Conservation (phyloP, 768 basidiomycete genomes). For the Lactarius indigo region DNA sequence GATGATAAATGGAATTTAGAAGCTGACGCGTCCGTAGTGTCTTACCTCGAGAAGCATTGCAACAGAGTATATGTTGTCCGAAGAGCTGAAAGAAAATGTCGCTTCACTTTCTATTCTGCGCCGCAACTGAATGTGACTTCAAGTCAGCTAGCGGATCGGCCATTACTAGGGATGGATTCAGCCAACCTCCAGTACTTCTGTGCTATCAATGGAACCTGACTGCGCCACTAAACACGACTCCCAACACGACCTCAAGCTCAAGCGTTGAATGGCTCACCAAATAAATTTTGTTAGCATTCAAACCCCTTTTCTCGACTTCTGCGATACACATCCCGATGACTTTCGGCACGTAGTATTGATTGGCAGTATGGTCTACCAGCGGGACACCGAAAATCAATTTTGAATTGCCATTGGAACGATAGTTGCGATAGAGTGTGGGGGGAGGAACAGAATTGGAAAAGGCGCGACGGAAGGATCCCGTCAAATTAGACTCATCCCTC, state of each 20-base stretch:
- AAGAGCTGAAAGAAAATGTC: slow-evolving; percentile 65
- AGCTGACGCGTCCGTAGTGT: slow-evolving; percentile 6
- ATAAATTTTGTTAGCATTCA: slow-evolving; percentile 79
- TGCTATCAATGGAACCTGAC: slow-evolving; percentile 76
- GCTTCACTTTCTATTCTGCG: slow-evolving; percentile 85
- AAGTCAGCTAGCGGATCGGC: neutral
- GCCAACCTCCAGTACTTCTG: slow-evolving; percentile 73
- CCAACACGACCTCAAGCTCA: neutral
- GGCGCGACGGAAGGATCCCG: slow-evolving; percentile 54
- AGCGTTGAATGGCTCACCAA: slow-evolving; percentile 43
- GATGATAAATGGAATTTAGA: neutral
- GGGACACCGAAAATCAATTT: slow-evolving; percentile 89
- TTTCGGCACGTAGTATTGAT: slow-evolving; percentile 73
- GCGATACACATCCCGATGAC: slow-evolving; percentile 76
- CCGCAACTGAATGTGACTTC: slow-evolving; percentile 51
- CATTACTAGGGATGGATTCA: neutral
- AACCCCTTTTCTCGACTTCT: slow-evolving; percentile 77
- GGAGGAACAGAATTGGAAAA: slow-evolving; percentile 64
- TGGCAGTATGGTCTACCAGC: slow-evolving; percentile 82
- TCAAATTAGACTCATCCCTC: slow-evolving; percentile 59
- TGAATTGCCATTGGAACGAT: slow-evolving; percentile 75
- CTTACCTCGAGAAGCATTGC: slow-evolving; percentile 80
- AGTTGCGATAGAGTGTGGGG: slow-evolving; percentile 71
- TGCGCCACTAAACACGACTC: slow-evolving; percentile 10
- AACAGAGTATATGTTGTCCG: slow-evolving; percentile 79